A percentile compares a stretch with the other conserved stretches of the same genome.
phyloP scores from a whole-genome alignment of 2,329 filamentous ascomycete genomes.

The Diaporthe batatas region DNA sequence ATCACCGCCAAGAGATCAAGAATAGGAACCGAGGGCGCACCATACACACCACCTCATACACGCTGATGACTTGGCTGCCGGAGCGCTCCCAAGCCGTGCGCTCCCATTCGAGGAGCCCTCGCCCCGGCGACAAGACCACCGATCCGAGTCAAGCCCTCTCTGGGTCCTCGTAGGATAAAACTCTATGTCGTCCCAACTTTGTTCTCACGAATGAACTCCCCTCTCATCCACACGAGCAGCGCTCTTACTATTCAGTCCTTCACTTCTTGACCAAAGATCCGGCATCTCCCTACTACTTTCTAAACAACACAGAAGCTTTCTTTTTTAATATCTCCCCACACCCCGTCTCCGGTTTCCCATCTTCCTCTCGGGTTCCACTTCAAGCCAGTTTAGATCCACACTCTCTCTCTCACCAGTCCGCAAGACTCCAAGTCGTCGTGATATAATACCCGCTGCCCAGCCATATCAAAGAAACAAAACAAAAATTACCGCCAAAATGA shows the following conservation, averaged over 20 bases:
- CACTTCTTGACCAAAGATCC: slow-evolving; percentile 36
- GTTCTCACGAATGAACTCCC: slow-evolving; percentile 10
- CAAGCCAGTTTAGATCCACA: slow-evolving; percentile 30
- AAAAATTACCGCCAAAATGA: slow-evolving; percentile 37
- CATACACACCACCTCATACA: slow-evolving; percentile 30
- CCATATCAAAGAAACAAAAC: not conserved
- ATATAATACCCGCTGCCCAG: not conserved
- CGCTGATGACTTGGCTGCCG: slow-evolving; percentile 39
- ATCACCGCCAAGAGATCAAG: slow-evolving; percentile 38
- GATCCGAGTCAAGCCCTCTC: slow-evolving; percentile 27
- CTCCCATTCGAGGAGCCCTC: slow-evolving; percentile 17
- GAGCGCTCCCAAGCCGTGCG: slow-evolving; percentile 37
- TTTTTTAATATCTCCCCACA: slow-evolving; percentile 14
- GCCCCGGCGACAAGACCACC: not conserved
- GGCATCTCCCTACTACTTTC: slow-evolving; percentile 32
- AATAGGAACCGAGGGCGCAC: slow-evolving; percentile 36
- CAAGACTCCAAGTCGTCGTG: not conserved
- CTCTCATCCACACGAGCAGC: slow-evolving; percentile 29
- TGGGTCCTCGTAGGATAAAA: slow-evolving; percentile 28
- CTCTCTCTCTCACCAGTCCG: not conserved
- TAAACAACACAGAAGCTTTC: not conserved
- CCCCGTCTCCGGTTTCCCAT: slow-evolving; percentile 11
- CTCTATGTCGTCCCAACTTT: slow-evolving; percentile 33
- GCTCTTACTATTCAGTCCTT: slow-evolving; percentile 35
- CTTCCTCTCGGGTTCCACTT: not conserved